These are phyloP conservation scores for Suillus decipiens DNA, from an alignment of 768 basidiomycete species.

Conservation along the genomic window DNA sequence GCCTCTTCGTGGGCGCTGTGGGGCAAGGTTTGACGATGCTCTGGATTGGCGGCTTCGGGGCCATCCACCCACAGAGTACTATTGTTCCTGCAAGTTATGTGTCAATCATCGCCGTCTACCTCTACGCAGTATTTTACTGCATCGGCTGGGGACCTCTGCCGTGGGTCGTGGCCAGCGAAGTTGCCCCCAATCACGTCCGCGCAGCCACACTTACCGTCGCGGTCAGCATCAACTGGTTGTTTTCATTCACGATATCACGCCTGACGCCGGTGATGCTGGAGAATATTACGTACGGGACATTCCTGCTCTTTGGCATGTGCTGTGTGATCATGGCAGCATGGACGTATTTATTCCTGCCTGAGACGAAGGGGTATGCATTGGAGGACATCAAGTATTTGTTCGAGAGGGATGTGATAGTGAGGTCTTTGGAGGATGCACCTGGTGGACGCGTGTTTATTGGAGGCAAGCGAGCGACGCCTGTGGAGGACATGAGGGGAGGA, in stretches of 20 bases:
- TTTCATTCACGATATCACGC: constrained; percentile 47
- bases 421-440: constrained; percentile 44
- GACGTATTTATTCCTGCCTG: constrained; percentile 47
- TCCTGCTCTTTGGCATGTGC: constrained; percentile 43
- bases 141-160: constrained; percentile 43
- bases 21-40: constrained; percentile 48
- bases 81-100: constrained; percentile 43
- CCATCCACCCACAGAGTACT: constrained; percentile 33
- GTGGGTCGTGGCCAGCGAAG: constrained; percentile 31
- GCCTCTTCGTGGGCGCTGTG: constrained; percentile 45
- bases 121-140: constrained; percentile 50
- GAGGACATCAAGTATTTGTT: constrained; percentile 50
- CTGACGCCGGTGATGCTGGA: constrained; percentile 43
- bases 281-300: constrained; percentile 40
- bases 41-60: constrained; percentile 47
- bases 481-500: constrained; percentile 18
- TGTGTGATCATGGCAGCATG: constrained; percentile 44
- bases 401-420: constrained; percentile 37
- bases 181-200: constrained; percentile 47
- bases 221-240: constrained; percentile 46
- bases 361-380: constrained; percentile 46
- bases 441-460: constrained; percentile 39
- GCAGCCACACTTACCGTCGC: constrained; percentile 39
- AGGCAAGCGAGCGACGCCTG: constrained; percentile 17
- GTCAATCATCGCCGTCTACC: constrained; percentile 46